Percentiles rank a stretch among this genome's conserved stretches.
Evolutionary conservation across 2,329 filamentous ascomycete genomes (phyloP).

Genomic region (Talaromyces sp.): DNA sequence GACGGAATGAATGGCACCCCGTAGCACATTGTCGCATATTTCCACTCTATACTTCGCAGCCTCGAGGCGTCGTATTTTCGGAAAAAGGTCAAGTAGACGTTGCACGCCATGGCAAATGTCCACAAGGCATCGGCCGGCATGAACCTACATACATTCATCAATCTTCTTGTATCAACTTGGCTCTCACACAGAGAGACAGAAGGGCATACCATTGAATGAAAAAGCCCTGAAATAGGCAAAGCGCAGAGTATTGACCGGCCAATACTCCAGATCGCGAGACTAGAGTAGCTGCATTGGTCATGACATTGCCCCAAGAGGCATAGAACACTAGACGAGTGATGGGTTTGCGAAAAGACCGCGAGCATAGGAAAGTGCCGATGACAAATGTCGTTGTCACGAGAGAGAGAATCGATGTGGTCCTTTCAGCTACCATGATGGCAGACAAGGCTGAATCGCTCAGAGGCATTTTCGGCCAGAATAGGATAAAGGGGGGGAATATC

Average conservation of each 20-base stretch:
- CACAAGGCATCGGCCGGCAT: slow-evolving; percentile 71
- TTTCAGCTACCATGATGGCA: slow-evolving; percentile 60
- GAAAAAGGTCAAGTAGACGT: slow-evolving; percentile 80
- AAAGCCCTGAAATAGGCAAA: slow-evolving; percentile 74
- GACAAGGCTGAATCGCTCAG: slow-evolving; percentile 37
- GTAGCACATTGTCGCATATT: slow-evolving; percentile 67
- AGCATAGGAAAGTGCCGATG: slow-evolving; percentile 65
- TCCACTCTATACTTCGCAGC: slow-evolving; percentile 64
- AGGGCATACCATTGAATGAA: slow-evolving; percentile 71
- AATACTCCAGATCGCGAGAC: slow-evolving; percentile 61
- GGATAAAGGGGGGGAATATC: not conserved
- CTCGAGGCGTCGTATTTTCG: slow-evolving; percentile 62
- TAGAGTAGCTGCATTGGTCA: slow-evolving; percentile 71
- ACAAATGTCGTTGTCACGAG: slow-evolving; percentile 67
- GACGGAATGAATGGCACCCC: slow-evolving; percentile 68
- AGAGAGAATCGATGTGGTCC: slow-evolving; percentile 66
- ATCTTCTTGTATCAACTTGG: not conserved
- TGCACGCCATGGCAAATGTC: slow-evolving; percentile 78
- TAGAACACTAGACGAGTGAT: slow-evolving; percentile 84
- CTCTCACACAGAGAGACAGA: too few species aligned
- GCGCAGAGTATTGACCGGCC: slow-evolving; percentile 44
- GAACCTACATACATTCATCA: slow-evolving; percentile 52
- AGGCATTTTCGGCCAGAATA: slow-evolving; percentile 20
- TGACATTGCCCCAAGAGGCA: slow-evolving; percentile 74
- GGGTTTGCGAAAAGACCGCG: slow-evolving; percentile 71